Percentiles rank a stretch among this genome's conserved stretches.
These are phyloP conservation scores for Trichoderma atroviride DNA, from an alignment of 2,329 filamentous ascomycete species.

Conservation along the genomic window DNA sequence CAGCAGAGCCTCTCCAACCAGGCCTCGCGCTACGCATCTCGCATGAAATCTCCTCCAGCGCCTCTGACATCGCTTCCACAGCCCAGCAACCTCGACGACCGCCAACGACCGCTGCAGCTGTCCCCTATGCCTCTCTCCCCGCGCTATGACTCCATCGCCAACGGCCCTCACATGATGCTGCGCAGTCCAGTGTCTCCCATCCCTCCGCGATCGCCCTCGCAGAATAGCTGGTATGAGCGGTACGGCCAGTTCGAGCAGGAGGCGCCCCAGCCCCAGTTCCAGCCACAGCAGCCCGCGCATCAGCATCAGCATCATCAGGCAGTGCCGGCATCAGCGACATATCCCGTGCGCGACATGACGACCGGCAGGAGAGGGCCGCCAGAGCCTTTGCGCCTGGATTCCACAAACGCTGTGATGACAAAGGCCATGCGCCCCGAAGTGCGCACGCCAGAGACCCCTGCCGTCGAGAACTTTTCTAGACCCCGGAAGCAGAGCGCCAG, in stretches of 20 bases:
- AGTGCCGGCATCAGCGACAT: not conserved
- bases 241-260: conserved; percentile 30
- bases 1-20: conserved; percentile 30
- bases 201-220: conserved; percentile 19
- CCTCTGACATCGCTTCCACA: conserved; percentile 24
- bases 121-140: conserved; percentile 44
- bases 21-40: conserved; percentile 32
- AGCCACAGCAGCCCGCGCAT: conserved; percentile 32
- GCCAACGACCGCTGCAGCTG: conserved; percentile 31
- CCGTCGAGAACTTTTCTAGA: conserved; percentile 62
- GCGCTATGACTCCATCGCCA: conserved; percentile 50
- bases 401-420: conserved; percentile 32
- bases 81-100: conserved; percentile 7
- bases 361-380: conserved; percentile 37
- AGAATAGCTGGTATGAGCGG: conserved; percentile 27
- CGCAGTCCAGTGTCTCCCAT: conserved; percentile 30
- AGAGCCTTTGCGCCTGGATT: conserved; percentile 30
- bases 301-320: conserved; percentile 28
- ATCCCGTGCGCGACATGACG: conserved; percentile 1
- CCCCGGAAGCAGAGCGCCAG: conserved; percentile 54
- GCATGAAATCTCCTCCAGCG: conserved; percentile 29
- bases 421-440: conserved; percentile 41
- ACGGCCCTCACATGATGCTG: conserved; percentile 36
- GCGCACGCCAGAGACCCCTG: conserved; percentile 42
- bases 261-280: conserved; percentile 27